phyloP scores from a whole-genome alignment of 441 rosid genomes.

The Populus hybrid region DNA sequence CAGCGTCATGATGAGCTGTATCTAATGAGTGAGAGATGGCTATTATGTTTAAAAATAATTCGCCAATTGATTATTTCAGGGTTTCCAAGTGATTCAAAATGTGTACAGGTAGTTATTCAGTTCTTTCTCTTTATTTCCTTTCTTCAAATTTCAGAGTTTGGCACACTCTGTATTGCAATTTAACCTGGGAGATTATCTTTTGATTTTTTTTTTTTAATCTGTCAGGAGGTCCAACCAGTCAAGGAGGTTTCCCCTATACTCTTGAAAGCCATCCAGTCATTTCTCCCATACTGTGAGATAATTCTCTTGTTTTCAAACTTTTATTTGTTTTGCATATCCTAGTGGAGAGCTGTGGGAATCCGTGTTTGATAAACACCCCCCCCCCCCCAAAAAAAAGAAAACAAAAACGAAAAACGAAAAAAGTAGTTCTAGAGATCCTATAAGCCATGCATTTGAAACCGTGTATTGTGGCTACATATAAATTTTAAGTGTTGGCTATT shows the following conservation, averaged over 20 bases:
- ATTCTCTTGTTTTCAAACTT: not conserved
- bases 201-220: conserved; percentile 13
- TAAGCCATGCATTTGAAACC: no score
- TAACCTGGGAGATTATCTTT: not conserved
- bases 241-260: conserved; percentile 89
- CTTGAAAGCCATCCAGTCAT: conserved; percentile 75
- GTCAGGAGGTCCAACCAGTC: conserved; percentile 82
- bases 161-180: conserved; percentile 9
- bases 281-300: conserved; percentile 89
- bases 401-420: no score
- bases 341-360: not conserved
- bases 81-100: conserved; percentile 83
- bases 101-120: conserved; percentile 57
- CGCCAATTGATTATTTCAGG: conserved; percentile 86
- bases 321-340: not conserved
- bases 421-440: no score
- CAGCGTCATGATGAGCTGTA: conserved; percentile 79
- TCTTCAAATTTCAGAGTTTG: conserved; percentile 12
- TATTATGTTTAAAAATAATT: conserved; percentile 82
- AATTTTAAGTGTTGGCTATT: not conserved
- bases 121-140: not conserved
- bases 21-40: conserved; percentile 92
- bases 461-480: not conserved
- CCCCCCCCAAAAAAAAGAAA: no score
- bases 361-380: not conserved